Conservation (phyloP, 2,329 filamentous ascomycete genomes). For the Emericellopsis atlantica region DNA sequence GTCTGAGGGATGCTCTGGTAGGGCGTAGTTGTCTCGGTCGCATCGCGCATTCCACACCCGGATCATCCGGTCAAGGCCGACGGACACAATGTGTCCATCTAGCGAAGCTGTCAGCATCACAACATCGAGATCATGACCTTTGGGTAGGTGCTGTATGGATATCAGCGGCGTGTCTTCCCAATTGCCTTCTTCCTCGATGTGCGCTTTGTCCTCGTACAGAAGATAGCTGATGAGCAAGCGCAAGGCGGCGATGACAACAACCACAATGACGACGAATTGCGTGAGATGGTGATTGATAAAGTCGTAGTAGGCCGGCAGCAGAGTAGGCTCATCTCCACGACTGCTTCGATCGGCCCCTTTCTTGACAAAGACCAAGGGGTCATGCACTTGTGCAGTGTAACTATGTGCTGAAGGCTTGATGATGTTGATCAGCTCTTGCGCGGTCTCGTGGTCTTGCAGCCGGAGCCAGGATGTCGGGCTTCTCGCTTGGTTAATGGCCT, state of each 20-base stretch:
- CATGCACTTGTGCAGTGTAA: constrained; percentile 62
- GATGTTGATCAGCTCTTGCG: constrained; percentile 62
- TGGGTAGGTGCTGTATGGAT: constrained; percentile 44
- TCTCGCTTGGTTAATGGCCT: constrained; percentile 59
- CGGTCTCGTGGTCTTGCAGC: constrained; percentile 68
- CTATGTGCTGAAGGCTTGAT: constrained; percentile 60
- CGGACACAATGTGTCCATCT: constrained; percentile 53
- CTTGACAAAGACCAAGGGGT: constrained; percentile 61
- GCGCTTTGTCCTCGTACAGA: constrained; percentile 49
- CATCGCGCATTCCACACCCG: constrained; percentile 51
- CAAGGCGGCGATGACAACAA: constrained; percentile 51
- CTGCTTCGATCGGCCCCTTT: constrained; percentile 55
- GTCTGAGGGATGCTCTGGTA: constrained; percentile 25
- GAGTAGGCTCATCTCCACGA: constrained; percentile 22
- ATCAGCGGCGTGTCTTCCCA: constrained; percentile 35
- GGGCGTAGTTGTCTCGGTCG: constrained; percentile 25
- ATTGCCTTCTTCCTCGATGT: constrained; percentile 30
- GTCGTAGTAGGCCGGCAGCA: constrained; percentile 40
- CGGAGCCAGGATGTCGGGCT: constrained; percentile 67
- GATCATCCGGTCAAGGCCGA: constrained; percentile 58
- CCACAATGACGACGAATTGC: constrained; percentile 48
- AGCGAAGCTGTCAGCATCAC: constrained; percentile 49
- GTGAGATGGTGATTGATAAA: constrained; percentile 48
- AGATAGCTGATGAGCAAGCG: constrained; percentile 63
- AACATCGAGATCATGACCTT: constrained; percentile 58